These are phyloP conservation scores for Caryopteris hybrid DNA, from an alignment of 305 asterid species.

Conservation along the genomic window DNA sequence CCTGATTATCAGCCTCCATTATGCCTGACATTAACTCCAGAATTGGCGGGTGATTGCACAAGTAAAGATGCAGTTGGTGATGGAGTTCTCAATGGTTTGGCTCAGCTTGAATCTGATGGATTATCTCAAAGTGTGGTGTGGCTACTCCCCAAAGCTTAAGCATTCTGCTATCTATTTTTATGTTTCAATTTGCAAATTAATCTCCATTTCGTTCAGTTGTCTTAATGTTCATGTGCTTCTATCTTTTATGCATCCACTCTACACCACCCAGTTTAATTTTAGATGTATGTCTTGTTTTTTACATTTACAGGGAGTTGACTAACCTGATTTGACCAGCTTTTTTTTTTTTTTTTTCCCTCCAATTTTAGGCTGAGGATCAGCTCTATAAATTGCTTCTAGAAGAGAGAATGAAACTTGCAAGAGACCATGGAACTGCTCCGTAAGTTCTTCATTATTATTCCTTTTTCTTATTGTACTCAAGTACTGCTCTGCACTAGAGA, in stretches of 20 bases:
- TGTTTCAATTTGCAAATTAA: neutral
- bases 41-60: constrained; percentile 47
- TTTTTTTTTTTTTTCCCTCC: constrained; percentile 12
- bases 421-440: constrained; percentile 86
- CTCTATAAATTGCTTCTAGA: constrained; percentile 72
- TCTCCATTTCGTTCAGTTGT: neutral
- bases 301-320: neutral
- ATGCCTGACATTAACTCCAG: constrained; percentile 55
- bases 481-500: constrained; percentile 1
- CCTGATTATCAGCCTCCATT: constrained; percentile 95
- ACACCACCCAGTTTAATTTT: constrained; percentile 1
- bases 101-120: constrained; percentile 39
- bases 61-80: constrained; percentile 38
- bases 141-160: constrained; percentile 2
- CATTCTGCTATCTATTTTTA: neutral
- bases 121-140: constrained; percentile 69
- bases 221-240: neutral
- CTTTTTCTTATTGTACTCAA: constrained; percentile 8
- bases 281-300: constrained; percentile 9
- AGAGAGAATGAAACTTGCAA: constrained; percentile 88
- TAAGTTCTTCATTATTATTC: constrained; percentile 27
- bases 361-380: constrained; percentile 65
- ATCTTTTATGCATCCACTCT: constrained; percentile 1
- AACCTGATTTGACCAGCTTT: constrained; percentile 21
- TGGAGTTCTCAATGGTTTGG: constrained; percentile 29